phyloP scores from a whole-genome alignment of 768 basidiomycete genomes.

The Boletus insuetus region DNA sequence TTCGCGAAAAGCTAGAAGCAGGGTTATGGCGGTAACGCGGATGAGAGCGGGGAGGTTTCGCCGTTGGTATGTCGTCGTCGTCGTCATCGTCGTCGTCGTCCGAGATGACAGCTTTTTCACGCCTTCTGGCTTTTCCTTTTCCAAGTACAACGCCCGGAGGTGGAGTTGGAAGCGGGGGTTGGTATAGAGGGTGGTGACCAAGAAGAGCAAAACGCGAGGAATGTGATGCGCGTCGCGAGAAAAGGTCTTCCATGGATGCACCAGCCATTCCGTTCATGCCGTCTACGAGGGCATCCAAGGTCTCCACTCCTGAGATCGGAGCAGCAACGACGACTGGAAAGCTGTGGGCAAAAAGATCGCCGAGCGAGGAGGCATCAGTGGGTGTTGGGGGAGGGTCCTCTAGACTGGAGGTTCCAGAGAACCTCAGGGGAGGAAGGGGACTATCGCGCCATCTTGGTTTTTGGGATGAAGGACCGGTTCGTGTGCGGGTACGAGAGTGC shows the following conservation, averaged over 20 bases:
- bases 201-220: constrained; percentile 56
- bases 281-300: constrained; percentile 86
- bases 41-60: constrained; percentile 18
- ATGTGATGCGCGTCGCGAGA: constrained; percentile 41
- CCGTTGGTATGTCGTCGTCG: constrained; percentile 6
- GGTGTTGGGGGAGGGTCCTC: constrained; percentile 77
- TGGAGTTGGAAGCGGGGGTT: constrained; percentile 80
- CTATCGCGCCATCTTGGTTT: constrained; percentile 43
- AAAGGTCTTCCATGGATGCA: constrained; percentile 51
- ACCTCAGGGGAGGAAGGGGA: constrained; percentile 51
- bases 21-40: constrained; percentile 22
- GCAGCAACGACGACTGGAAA: constrained; percentile 73
- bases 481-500: constrained; percentile 50
- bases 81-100: constrained; percentile 53
- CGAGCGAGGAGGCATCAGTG: constrained; percentile 38
- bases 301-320: constrained; percentile 75
- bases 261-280: constrained; percentile 92
- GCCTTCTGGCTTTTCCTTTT: constrained; percentile 33
- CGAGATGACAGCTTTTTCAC: constrained; percentile 37
- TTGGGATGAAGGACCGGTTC: constrained; percentile 53
- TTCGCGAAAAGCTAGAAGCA: constrained; percentile 22
- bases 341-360: constrained; percentile 33
- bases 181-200: constrained; percentile 71
- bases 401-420: constrained; percentile 70
- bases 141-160: constrained; percentile 79